Conservation (phyloP, 2,329 filamentous ascomycete species). For the Remersonia thermophila region DNA sequence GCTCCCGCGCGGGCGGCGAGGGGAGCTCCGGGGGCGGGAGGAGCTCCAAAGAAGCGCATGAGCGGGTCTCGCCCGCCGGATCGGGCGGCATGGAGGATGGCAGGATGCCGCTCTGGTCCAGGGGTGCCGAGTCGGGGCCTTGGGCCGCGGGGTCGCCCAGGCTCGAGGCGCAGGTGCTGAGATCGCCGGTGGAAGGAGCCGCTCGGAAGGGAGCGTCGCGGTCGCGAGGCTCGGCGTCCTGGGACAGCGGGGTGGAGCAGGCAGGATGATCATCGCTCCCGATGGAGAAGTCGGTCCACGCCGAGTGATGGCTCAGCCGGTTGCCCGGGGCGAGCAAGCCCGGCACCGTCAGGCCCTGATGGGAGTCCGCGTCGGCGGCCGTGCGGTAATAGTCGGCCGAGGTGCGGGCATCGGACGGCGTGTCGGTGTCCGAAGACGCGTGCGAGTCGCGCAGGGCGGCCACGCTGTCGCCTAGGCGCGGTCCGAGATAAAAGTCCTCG, state of each 20-base stretch:
- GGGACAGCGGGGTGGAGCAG: constrained; percentile 10
- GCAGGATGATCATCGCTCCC: constrained; percentile 34
- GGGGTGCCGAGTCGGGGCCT: constrained; percentile 23
- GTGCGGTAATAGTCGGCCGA: constrained; percentile 19
- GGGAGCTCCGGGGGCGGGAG: no score
- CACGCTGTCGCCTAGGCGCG: constrained; percentile 23
- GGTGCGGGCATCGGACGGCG: constrained; percentile 19
- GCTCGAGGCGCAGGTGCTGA: constrained; percentile 16
- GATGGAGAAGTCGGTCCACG: constrained; percentile 50
- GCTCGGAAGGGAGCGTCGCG: constrained; percentile 12
- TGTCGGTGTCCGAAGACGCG: constrained; percentile 17
- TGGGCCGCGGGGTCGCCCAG: constrained; percentile 12
- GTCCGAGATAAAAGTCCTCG: constrained; percentile 23
- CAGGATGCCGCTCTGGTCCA: constrained; percentile 19
- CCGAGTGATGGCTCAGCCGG: constrained; percentile 41
- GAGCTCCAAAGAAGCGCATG: no score
- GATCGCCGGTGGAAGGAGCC: constrained; percentile 20
- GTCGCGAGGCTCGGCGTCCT: constrained; percentile 10
- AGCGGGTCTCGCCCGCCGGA: constrained; percentile 8
- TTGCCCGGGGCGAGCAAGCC: constrained; percentile 30
- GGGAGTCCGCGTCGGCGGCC: constrained; percentile 28
- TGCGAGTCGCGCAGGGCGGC: constrained; percentile 22
- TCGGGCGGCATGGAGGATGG: constrained; percentile 14
- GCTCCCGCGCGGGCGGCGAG: constrained; percentile 33
- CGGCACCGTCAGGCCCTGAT: constrained; percentile 36